Evolutionary conservation across 2,329 filamentous ascomycete species (phyloP), one percentile per base, ranked within the genome.

Genomic region (Pseudogymnoascus sp.): DNA sequence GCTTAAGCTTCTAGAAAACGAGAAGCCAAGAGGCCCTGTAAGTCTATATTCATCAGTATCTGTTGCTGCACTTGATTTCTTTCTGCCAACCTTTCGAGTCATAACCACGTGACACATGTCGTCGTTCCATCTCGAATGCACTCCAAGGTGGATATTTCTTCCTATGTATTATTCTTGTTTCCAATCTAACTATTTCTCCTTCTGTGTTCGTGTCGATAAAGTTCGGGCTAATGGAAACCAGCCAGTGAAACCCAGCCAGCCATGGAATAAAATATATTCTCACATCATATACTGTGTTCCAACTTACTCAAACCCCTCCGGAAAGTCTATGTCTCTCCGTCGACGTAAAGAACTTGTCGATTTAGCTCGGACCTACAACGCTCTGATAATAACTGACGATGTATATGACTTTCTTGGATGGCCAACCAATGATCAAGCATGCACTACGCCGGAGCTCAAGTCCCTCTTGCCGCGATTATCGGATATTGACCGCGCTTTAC

Each of bases 321-420:
- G 80, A 31, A 82, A 83, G 68, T 85, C 86, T 1, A 87, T 89
- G 82, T 82, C 81, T 6, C 69, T 86, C 21, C 70, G 70, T 27
- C 78, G 81, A 39, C 78, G 88, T n/a, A 73, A 81, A 61, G 74
- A 79, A 29, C 75, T 90, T 1, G 80, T 90, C 9, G 74, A 75
- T 10, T 69, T 90, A 9, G 88, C 87, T 1, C 76, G 86, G 42
- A 77, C 84, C 58, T 85, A 80, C 67, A 86, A 90, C 70, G 85
- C 85, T 2, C 74, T 90, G 15, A 72, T 90, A 48, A 77, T 90
- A 5, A 80, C 82, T 2, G 87, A 91, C 71, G 88, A 91, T 72
- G 87, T 90, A 0, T 91, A 91, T 68, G 87, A 91, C 70, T 82
- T 86, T 65, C 75, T 91, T 8, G 79, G 84, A 68, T 90, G 86